Base-by-base conservation (phyloP, 2,329 filamentous ascomycete genomes). In the Aureobasidium sp. region DNA sequence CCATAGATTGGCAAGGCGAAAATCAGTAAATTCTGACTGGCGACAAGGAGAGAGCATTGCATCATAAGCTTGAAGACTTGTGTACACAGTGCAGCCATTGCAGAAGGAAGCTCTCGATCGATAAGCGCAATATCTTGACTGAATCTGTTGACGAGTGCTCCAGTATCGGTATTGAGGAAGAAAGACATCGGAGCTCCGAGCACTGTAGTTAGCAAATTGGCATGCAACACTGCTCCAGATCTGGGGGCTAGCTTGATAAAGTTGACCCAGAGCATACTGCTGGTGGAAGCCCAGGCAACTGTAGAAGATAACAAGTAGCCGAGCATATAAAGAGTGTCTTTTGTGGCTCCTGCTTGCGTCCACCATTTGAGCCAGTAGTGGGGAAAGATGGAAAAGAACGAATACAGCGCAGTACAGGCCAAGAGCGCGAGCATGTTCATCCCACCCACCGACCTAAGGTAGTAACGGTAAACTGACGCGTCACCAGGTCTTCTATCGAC, bases 171-270 rank as follows among this genome's bases (percentile, higher is more conserved):
- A 1, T 69, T 70, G 0, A 73, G 67, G 57, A 79, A 76, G 65
- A 76, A 78, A 0, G 71, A 70, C 64, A 77, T 49, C 1, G 59
- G 55, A 20, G 64, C 64, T 48, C 60, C 47, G 9, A 42, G 29
- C 5, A 60, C 22, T 11, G 44, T 60, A 3, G 17, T n/a, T 25
- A 60, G 8, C 14, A 60, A 34, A 22, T 25, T 34, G 12, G 72
- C 71, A 64, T 84, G 81, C 61, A 83, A 79, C 44, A 66, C 73
- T 57, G 76, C 74, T 4, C 79, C 79, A 17, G 80, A 81, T 36
- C 75, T 76, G 2, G 81, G 81, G 3, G 82, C 78, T 77, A 83
- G 81, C 3, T 72, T 77, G 39, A 82, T 78, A 49, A 83, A 78
- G 64, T 82, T 74, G 69, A 80, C 76, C 72, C 70, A 74, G 57